Evolutionary conservation across 768 basidiomycete species (phyloP).

Genomic region (Psilocybe cyanescens): DNA sequence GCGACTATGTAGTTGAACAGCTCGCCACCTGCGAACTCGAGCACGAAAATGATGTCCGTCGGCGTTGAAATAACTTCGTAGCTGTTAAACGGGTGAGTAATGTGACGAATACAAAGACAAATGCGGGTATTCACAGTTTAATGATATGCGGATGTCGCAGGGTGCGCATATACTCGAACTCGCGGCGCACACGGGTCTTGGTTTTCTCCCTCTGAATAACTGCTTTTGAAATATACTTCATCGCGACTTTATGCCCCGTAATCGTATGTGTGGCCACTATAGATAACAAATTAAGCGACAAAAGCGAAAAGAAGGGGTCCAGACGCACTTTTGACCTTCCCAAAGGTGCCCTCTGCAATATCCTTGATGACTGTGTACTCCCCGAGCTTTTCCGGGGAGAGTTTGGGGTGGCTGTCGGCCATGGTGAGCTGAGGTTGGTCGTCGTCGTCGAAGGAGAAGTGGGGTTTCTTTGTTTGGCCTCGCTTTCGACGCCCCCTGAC

Average conservation of each 20-base stretch:
- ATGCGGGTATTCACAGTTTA: constrained; percentile 73
- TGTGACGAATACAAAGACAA: constrained; percentile 4
- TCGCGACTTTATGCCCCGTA: constrained; percentile 94
- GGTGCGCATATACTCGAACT: constrained; percentile 96
- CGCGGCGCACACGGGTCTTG: constrained; percentile 88
- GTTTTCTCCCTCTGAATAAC: constrained; percentile 92
- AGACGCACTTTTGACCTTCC: constrained; percentile 95
- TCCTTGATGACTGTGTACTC: constrained; percentile 89
- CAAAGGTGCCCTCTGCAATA: constrained; percentile 96
- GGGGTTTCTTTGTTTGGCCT: background rate
- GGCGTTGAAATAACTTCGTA: constrained; percentile 93
- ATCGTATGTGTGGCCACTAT: constrained; percentile 92
- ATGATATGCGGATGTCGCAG: constrained; percentile 96
- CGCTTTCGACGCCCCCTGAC: background rate
- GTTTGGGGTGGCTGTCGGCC: constrained; percentile 36
- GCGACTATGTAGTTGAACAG: constrained; percentile 98
- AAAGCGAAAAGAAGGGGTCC: constrained; percentile 7
- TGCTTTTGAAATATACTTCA: constrained; percentile 97
- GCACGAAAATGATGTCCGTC: constrained; percentile 96
- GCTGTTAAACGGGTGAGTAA: constrained; percentile 37
- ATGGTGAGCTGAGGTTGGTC: constrained; percentile 23
- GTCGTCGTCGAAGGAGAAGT: background rate
- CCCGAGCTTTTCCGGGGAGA: constrained; percentile 77
- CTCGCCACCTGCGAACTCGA: constrained; percentile 95
- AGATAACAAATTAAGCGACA: constrained; percentile 10